phyloP scores from a whole-genome alignment of 148 eudicot species.

The Cornus florida region DNA sequence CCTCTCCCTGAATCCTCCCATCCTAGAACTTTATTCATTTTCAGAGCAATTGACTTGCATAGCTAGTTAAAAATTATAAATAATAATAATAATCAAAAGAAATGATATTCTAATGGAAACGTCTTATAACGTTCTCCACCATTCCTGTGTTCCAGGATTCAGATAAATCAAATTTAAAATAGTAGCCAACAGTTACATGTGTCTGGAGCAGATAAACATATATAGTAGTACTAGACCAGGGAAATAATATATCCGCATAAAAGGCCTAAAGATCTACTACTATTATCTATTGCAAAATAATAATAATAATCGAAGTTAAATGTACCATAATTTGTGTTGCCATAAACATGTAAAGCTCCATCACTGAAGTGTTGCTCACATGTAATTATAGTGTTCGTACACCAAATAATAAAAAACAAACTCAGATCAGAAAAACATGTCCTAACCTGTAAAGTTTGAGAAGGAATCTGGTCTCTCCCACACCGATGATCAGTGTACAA shows the following conservation, averaged over 20 bases:
- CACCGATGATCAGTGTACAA: constrained; percentile 76
- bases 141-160: neutral
- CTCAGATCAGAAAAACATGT: constrained; percentile 1
- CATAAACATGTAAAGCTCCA: neutral
- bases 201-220: neutral
- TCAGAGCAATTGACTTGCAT: neutral
- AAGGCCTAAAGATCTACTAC: no score
- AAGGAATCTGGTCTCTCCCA: constrained; percentile 80
- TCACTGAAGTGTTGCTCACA: neutral
- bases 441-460: constrained; percentile 68
- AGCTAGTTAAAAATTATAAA: neutral
- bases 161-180: no score
- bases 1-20: neutral
- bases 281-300: no score
- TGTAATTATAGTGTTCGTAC: neutral
- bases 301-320: no score
- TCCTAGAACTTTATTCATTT: neutral
- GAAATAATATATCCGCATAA: neutral
- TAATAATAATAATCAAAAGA: no score
- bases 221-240: neutral
- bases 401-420: neutral
- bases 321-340: neutral
- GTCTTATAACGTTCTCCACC: neutral
- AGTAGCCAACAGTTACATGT: no score
- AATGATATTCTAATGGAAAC: neutral